Evolutionary conservation across 768 basidiomycete genomes (phyloP).

Genomic region (Suillus occidentalis): DNA sequence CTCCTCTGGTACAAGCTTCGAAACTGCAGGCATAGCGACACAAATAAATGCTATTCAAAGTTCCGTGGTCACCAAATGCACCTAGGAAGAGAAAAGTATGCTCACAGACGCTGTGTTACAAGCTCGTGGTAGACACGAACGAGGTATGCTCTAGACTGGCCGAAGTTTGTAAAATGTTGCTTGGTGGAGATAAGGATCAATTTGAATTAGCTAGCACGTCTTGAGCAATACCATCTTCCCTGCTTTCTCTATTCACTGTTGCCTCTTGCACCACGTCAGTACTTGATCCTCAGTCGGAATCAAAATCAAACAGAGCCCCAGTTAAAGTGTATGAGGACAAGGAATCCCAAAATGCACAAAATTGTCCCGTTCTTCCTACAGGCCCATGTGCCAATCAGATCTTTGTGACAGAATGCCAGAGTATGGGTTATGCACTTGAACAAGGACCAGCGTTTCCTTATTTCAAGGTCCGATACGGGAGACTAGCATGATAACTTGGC

Average conservation of each 20-base stretch:
- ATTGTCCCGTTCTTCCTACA: too few relatives aligned
- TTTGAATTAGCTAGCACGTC: background rate
- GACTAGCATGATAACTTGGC: background rate
- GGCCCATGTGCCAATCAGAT: background rate
- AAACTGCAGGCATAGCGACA: slow-evolving; percentile 27
- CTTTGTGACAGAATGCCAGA: background rate
- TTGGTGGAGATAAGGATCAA: background rate
- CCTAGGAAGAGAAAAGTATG: background rate
- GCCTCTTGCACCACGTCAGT: background rate
- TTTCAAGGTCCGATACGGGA: background rate
- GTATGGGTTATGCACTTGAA: background rate
- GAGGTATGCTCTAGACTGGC: background rate
- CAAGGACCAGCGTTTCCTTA: background rate
- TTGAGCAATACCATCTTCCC: background rate
- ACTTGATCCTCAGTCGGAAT: background rate
- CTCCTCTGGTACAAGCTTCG: slow-evolving; percentile 39
- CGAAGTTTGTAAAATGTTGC: background rate
- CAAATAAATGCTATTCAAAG: background rate
- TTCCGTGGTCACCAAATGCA: background rate
- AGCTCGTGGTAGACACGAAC: background rate
- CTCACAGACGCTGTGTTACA: background rate
- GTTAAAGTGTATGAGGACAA: too few relatives aligned
- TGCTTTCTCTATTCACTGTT: background rate
- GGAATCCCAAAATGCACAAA: background rate
- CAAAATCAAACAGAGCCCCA: background rate